Percentiles rank a stretch among this genome's conserved stretches.
phyloP scores from a whole-genome alignment of 768 basidiomycete genomes.

The Coprinopsis marcescibilis region DNA sequence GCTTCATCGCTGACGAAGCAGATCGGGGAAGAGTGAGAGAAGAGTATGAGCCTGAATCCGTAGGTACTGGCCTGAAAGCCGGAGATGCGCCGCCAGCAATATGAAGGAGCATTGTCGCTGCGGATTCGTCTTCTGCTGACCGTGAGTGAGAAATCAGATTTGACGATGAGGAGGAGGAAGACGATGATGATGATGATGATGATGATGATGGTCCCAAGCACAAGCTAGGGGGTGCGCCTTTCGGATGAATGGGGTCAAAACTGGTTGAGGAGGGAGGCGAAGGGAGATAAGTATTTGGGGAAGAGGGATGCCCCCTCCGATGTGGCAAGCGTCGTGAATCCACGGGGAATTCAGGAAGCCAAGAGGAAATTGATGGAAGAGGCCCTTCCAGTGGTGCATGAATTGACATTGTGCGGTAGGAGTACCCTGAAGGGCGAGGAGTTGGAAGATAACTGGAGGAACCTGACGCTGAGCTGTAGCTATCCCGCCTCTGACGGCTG shows the following conservation, averaged over 20 bases:
- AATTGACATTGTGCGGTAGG: not conserved
- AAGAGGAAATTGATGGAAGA: constrained; percentile 65
- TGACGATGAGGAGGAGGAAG: constrained; percentile 11
- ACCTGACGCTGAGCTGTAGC: constrained; percentile 1
- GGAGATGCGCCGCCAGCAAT: constrained; percentile 39
- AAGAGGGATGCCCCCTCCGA: constrained; percentile 8
- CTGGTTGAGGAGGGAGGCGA: constrained; percentile 55
- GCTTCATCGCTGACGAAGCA: constrained; percentile 2
- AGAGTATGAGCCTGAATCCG: not conserved
- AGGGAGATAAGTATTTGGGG: constrained; percentile 35
- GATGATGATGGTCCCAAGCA: constrained; percentile 27
- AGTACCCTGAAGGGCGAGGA: not conserved
- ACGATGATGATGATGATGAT: constrained; percentile 5
- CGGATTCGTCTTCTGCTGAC: constrained; percentile 65
- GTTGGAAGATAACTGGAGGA: constrained; percentile 1
- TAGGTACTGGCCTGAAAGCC: constrained; percentile 17
- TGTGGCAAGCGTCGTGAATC: constrained; percentile 22
- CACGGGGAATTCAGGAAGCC: constrained; percentile 45
- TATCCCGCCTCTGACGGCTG: constrained; percentile 1
- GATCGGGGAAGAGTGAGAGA: not conserved
- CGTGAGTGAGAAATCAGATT: constrained; percentile 17
- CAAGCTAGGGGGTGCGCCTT: constrained; percentile 34
- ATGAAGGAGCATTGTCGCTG: constrained; percentile 61
- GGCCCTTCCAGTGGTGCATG: constrained; percentile 19
- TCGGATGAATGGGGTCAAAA: constrained; percentile 35